phyloP scores from a whole-genome alignment of 2,329 filamentous ascomycete species.

The Blastomyces emzantsi region DNA sequence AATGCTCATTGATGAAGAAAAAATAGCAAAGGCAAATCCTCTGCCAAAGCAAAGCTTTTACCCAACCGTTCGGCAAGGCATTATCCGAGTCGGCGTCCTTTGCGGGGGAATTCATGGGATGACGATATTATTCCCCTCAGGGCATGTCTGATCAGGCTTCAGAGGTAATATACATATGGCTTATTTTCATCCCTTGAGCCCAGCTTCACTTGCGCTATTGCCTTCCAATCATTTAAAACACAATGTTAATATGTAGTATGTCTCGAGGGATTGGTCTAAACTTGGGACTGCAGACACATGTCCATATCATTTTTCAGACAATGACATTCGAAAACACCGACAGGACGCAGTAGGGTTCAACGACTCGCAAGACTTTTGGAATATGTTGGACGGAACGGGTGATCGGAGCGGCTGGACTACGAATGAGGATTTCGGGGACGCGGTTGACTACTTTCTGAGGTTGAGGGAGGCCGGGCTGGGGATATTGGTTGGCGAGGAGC shows the following conservation, averaged over 20 bases:
- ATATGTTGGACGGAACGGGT: constrained; percentile 9
- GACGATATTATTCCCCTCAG: too few species aligned
- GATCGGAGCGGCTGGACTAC: constrained; percentile 9
- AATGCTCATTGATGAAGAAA: constrained; percentile 3
- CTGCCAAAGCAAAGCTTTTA: too few species aligned
- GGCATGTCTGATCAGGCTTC: too few species aligned
- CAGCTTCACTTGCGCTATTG: constrained; percentile 22
- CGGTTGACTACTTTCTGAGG: constrained; percentile 13
- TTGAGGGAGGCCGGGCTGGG: too few species aligned
- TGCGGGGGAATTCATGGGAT: constrained; percentile 23
- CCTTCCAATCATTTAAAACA: constrained; percentile 10
- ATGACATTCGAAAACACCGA: constrained; percentile 10
- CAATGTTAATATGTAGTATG: neutral
- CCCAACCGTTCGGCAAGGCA: too few species aligned
- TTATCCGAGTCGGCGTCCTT: neutral
- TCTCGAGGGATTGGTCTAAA: constrained; percentile 9
- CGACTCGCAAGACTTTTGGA: constrained; percentile 14
- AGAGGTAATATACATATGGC: too few species aligned
- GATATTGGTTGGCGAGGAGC: too few species aligned
- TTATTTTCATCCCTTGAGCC: too few species aligned
- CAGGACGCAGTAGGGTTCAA: constrained; percentile 13
- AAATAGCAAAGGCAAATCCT: constrained; percentile 10
- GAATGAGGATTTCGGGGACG: constrained; percentile 11
- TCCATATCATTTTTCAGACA: constrained; percentile 13
- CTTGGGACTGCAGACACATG: constrained; percentile 2